Conservation (phyloP, 2,329 filamentous ascomycete genomes). For the Macrophomina tecta region DNA sequence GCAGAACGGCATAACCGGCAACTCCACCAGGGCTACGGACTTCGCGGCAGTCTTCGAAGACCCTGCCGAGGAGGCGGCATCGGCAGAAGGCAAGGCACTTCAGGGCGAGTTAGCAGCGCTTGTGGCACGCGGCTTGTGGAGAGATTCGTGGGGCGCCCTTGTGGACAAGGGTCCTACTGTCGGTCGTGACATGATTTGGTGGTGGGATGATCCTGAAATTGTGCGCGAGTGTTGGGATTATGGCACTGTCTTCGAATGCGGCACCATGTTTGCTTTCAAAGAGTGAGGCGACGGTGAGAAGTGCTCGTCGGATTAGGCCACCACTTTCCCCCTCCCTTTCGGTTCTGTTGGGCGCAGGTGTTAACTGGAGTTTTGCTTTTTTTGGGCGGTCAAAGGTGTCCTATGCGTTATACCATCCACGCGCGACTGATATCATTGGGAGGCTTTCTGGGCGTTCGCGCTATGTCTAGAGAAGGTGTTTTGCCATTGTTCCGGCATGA, state of each 20-base stretch:
- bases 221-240: slow-evolving; percentile 43
- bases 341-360: neutral
- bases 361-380: neutral
- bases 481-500: slow-evolving; percentile 4
- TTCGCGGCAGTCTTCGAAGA: slow-evolving; percentile 1
- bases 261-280: slow-evolving; percentile 45
- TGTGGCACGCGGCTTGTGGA: slow-evolving; percentile 46
- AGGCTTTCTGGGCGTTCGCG: neutral
- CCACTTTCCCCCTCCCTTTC: neutral
- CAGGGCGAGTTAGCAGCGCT: slow-evolving; percentile 42
- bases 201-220: slow-evolving; percentile 48
- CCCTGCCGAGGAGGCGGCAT: neutral
- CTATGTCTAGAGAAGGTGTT: neutral
- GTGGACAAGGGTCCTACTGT: slow-evolving; percentile 36
- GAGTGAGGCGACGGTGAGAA: slow-evolving; percentile 19
- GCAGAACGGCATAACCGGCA: neutral
- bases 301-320: no score
- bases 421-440: neutral
- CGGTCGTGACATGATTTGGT: slow-evolving; percentile 36
- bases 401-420: slow-evolving; percentile 10
- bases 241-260: slow-evolving; percentile 46
- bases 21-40: neutral
- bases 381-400: neutral
- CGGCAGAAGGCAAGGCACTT: slow-evolving; percentile 31
- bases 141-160: slow-evolving; percentile 45